These are phyloP conservation scores for Monilinia polystroma DNA, from an alignment of 2,329 filamentous ascomycete genomes.

Conservation along the genomic window DNA sequence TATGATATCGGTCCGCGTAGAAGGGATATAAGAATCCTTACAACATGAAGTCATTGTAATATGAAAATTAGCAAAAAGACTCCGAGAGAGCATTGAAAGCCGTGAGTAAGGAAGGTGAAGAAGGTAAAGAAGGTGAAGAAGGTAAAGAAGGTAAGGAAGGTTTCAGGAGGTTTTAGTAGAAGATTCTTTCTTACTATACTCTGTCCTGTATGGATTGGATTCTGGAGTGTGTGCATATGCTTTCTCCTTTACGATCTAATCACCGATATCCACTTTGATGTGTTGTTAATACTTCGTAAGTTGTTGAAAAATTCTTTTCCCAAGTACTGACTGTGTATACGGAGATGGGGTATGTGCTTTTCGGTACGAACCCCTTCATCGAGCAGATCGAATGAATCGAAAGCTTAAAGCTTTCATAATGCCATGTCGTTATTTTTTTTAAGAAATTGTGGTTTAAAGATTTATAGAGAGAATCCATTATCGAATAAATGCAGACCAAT, in stretches of 20 bases:
- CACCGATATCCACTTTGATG: conserved; percentile 12
- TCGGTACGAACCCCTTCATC: too few species aligned
- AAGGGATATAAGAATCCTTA: not conserved
- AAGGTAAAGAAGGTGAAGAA: not conserved
- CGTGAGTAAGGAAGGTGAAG: not conserved
- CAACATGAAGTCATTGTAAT: not conserved
- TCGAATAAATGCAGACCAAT: not conserved
- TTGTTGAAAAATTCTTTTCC: not conserved
- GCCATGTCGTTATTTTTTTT: too few species aligned
- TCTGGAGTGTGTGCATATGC: not conserved
- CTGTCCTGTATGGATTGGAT: too few species aligned
- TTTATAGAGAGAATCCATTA: not conserved
- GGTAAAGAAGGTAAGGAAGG: not conserved
- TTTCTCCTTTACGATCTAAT: not conserved
- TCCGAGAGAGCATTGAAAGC: not conserved
- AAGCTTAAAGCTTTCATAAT: too few species aligned
- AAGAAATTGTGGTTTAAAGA: too few species aligned
- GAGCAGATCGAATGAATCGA: too few species aligned
- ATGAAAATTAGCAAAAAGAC: too few species aligned
- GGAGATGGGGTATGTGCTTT: too few species aligned
- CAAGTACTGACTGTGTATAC: too few species aligned
- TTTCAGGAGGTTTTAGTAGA: not conserved
- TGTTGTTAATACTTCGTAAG: not conserved
- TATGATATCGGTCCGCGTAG: too few species aligned
- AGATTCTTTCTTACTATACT: too few species aligned